Conservation (phyloP, 352 stramenopile species). For the Globisporangium echinulatum region DNA sequence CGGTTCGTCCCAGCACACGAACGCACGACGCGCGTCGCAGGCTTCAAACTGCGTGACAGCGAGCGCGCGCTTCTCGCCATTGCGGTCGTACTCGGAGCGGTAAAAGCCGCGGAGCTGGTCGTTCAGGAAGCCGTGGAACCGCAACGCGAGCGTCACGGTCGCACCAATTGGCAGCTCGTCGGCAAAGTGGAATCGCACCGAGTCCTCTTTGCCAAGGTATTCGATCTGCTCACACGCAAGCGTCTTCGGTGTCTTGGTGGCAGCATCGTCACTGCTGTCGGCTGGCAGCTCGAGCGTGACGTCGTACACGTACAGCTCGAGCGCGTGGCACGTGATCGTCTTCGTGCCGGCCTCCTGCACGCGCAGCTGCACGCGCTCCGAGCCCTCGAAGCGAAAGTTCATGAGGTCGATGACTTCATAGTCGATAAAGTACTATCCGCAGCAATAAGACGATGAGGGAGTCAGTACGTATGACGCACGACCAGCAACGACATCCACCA, state of each 20-base stretch:
- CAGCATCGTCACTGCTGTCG: slow-evolving; percentile 1
- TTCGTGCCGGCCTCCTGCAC: slow-evolving; percentile 45
- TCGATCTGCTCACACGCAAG: slow-evolving; percentile 41
- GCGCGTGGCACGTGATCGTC: slow-evolving; percentile 90
- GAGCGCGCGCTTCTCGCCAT: slow-evolving; percentile 90
- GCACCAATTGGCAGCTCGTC: slow-evolving; percentile 27
- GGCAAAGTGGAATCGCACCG: slow-evolving; percentile 51
- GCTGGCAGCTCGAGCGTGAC: slow-evolving; percentile 48
- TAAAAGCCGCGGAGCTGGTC: slow-evolving; percentile 97
- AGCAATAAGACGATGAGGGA: no score
- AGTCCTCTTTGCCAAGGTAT: slow-evolving; percentile 44
- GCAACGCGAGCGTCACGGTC: slow-evolving; percentile 31
- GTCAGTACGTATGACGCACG: background rate
- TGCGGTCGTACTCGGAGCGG: slow-evolving; percentile 88
- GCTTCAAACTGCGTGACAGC: slow-evolving; percentile 85
- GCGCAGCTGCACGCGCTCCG: slow-evolving; percentile 41
- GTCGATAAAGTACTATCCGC: slow-evolving; percentile 51
- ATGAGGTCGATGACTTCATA: slow-evolving; percentile 76
- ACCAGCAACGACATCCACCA: background rate
- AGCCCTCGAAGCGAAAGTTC: slow-evolving; percentile 74
- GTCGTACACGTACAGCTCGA: slow-evolving; percentile 88
- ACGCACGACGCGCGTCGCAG: slow-evolving; percentile 88
- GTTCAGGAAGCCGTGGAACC: slow-evolving; percentile 75
- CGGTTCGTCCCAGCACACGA: slow-evolving; percentile 98
- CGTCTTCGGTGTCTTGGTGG: slow-evolving; percentile 7